These are phyloP conservation scores for Iberis amara DNA, from an alignment of 441 rosid species.

Conservation along the genomic window DNA sequence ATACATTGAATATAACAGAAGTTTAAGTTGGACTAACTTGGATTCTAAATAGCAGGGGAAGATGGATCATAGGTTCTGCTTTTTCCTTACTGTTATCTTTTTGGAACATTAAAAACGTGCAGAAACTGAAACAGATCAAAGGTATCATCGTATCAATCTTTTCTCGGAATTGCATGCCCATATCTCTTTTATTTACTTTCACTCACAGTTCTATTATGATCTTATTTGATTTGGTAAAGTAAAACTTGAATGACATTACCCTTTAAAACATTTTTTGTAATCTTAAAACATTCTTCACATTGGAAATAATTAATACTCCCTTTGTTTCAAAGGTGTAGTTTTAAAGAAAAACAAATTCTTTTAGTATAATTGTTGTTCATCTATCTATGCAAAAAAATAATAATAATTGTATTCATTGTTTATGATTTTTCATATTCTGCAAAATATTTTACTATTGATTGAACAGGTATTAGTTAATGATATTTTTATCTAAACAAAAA, in stretches of 20 bases:
- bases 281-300: not conserved
- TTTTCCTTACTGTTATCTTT: slow-evolving; percentile 44
- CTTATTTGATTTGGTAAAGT: not conserved
- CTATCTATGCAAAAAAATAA: too few species aligned
- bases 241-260: not conserved
- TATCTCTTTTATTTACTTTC: not conserved
- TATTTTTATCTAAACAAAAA: too few species aligned
- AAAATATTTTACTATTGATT: too few species aligned
- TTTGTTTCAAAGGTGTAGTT: too few species aligned
- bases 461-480: too few species aligned
- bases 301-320: too few species aligned
- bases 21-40: slow-evolving; percentile 7
- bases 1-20: not conserved
- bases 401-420: too few species aligned
- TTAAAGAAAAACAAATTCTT: too few species aligned
- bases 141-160: slow-evolving; percentile 29
- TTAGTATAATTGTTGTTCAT: too few species aligned
- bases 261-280: not conserved
- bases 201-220: not conserved
- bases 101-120: slow-evolving; percentile 43
- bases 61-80: slow-evolving; percentile 51
- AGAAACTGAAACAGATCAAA: slow-evolving; percentile 41
- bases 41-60: slow-evolving; percentile 46
- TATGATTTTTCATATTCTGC: too few species aligned
- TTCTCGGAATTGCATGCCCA: not conserved